Base-by-base conservation (phyloP, 768 basidiomycete genomes). In the Auricularia sp. region DNA sequence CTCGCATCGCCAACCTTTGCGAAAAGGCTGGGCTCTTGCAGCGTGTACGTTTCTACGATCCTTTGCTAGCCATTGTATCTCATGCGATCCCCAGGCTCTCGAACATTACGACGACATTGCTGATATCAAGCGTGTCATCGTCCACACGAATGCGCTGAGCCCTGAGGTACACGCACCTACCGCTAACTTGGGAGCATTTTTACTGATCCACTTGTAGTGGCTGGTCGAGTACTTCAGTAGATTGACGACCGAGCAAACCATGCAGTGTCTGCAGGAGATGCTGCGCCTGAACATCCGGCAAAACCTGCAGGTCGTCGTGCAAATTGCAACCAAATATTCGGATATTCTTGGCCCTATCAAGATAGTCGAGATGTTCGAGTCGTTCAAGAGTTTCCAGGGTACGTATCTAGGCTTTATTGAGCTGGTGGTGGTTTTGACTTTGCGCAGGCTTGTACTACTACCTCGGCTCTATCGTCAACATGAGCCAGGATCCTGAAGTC, bases 51-150 rank as follows among this genome's bases (percentile, higher is more conserved):
- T 14, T 34, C 13, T 21, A 35, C 35, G 45, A 66, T 64, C 39
- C n/a, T 62, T 29, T 13, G 13, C 37, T 14, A 33, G 13, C 47
- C 61, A n/a, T 35, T 70, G 65, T 67, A 59, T 54, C 62, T 34
- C 3, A 59, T 33, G 61, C n/a, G 64, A 59, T 69, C n/a, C 64
- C 37, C 66, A 96, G 92, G 97, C 97, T 47, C 81, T 99, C 34
- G 97, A 99, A 74, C 96, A 97, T 71, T 99, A 99, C 73, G 94
- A 98, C 70, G 97, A 98, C 71, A 81, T 96, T 68, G 87, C 89
- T n/a, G 97, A 98, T 73, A 99, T 99, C 79, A 99, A 98, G 79
- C 92, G 97, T 34, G 95, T 92, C 44, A 87, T 99, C 67, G 95
- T 98, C 0, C 96, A 98, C 73, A 89, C 92, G 39, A 86, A 85